Evolutionary conservation across 345 rosid genomes (phyloP), one percentile per base, ranked within the genome.

Genomic region (Salix suchowensis): DNA sequence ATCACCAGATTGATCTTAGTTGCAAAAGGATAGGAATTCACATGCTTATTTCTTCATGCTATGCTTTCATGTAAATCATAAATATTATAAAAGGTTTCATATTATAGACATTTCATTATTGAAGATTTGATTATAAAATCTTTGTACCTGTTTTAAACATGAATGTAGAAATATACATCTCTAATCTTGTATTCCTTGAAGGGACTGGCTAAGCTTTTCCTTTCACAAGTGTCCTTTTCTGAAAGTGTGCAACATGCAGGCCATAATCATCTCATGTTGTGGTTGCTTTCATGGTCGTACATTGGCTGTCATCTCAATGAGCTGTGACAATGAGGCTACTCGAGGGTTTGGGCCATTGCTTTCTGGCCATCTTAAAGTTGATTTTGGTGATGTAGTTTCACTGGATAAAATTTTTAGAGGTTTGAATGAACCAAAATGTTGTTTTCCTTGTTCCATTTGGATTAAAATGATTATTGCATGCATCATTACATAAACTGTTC

Each of bases 271-370:
- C 79, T 96, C 99, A 68, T 93, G 97, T 77, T 92, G 99, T 80
- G 97, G 99, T 34, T 96, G 99, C 87, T 96, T 96, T 80, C 99
- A 93, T 76, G 99, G 99, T 52, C 99, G 97, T 81, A 96, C 99
- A 24, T 76, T 96, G 78, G 99, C 90, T 70, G 92, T 82, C 77
- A 89, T 96, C 73, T 96, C 99, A 75, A 93, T 96, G 99, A 96
- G 99, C 80, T 96, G 99, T 86, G 99, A 96, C 91, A 91, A 90
- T 77, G 97, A 96, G 71, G 97, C 99, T 73, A 93, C 96, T 40
- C 89, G 89, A 60, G 99, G 97, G 54, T 96, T 96, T 68, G 98
- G 97, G 30, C 99, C 99, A 72, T 82, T 92, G 84, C 82, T 96
- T 84, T 91, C 96, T 0, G 99, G 99, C 73, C 92, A 93, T 78